Evolutionary conservation across 148 eudicot genomes (phyloP).

Genomic region (Polygonum maritimum): DNA sequence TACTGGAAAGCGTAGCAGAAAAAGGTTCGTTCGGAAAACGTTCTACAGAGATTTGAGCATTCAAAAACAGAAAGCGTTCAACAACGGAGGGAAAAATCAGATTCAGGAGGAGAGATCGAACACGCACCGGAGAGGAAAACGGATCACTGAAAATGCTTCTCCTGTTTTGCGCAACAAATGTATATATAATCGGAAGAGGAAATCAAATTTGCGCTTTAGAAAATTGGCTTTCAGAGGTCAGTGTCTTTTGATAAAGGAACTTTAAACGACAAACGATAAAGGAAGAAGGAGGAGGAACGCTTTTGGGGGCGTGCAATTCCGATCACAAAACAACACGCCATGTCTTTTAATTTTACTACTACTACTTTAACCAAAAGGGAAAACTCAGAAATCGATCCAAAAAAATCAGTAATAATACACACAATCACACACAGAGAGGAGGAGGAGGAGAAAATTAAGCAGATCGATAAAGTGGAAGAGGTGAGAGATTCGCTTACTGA

Average conservation of each 20-base stretch:
- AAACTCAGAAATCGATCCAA: slow-evolving; percentile 6
- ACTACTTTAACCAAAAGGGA: not conserved
- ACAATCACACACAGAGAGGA: not conserved
- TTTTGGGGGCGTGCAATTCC: slow-evolving; percentile 23
- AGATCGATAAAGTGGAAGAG: slow-evolving; percentile 15
- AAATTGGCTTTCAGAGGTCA: slow-evolving; percentile 6
- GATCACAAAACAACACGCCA: slow-evolving; percentile 17
- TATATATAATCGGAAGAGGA: slow-evolving; percentile 2
- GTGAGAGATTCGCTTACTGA: slow-evolving; percentile 21
- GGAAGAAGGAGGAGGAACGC: slow-evolving; percentile 14
- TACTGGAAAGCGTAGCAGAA: slow-evolving; percentile 1
- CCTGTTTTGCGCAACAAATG: not conserved
- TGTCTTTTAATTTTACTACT: not conserved
- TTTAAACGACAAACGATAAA: slow-evolving; percentile 17
- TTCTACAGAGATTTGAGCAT: not conserved
- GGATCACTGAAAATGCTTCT: not conserved
- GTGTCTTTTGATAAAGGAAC: slow-evolving; percentile 27
- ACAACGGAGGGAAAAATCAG: not conserved
- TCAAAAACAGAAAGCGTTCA: not conserved
- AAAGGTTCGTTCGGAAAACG: not conserved
- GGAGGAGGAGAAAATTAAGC: slow-evolving; percentile 3
- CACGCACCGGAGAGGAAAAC: slow-evolving; percentile 5
- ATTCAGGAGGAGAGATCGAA: not conserved
- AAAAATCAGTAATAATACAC: not conserved
- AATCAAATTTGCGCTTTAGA: not conserved